These are phyloP conservation scores for Backusella westeae DNA, from an alignment of 192 early-diverging fungal species.

Conservation along the genomic window DNA sequence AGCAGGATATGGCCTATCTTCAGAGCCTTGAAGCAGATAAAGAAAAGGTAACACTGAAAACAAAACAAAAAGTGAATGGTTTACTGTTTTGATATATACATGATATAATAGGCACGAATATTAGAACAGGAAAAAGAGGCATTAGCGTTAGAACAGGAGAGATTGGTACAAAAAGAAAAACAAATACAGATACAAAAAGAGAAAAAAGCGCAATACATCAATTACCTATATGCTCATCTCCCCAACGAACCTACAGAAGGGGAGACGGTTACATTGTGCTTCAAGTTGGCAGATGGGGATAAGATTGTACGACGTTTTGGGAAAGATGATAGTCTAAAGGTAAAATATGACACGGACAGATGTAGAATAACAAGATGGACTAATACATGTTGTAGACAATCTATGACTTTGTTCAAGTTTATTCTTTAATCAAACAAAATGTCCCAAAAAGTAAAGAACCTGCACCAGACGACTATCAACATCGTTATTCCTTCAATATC, in stretches of 20 bases:
- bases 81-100: not conserved
- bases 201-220: conserved; percentile 44
- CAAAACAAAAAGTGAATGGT: not conserved
- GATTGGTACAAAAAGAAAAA: conserved; percentile 42
- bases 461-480: conserved; percentile 47
- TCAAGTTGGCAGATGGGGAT: not conserved
- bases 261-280: not conserved
- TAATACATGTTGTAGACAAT: conserved; percentile 31
- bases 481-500: conserved; percentile 72
- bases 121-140: conserved; percentile 32
- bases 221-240: not conserved
- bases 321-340: not conserved
- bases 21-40: conserved; percentile 78
- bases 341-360: not conserved
- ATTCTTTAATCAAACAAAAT: conserved; percentile 23
- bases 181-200: not conserved
- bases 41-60: conserved; percentile 52
- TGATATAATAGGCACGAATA: not conserved
- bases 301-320: not conserved
- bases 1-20: conserved; percentile 88
- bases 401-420: conserved; percentile 79
- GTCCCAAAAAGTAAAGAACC: not conserved
- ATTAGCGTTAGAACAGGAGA: conserved; percentile 49
- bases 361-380: too few relatives aligned
- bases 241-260: not conserved